Evolutionary conservation across 192 early-diverging fungal species (phyloP), one percentile per base, ranked within the genome.

Genomic region (Geosiphon pyriformis): DNA sequence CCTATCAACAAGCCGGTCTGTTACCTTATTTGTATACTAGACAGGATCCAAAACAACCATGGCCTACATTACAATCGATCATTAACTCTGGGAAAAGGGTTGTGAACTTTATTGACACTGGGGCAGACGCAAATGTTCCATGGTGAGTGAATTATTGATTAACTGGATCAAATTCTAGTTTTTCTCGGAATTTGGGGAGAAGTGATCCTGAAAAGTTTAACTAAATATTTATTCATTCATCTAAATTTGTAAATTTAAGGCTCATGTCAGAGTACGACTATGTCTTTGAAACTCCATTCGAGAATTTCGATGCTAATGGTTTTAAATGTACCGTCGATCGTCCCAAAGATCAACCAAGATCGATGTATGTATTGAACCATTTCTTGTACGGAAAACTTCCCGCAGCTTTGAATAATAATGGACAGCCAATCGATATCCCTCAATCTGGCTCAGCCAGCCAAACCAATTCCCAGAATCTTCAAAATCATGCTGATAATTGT

Each of bases 321-420:
- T 92, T 83, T 48, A 74, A 65, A 32, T 92, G 88, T 72, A 74
- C 72, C 1, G 65, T 86, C 48, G 85, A 84, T 42, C 79, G 85
- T 15, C 85, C 85, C 4, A 62, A 67, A 56, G 63, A 50, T 57
- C 62, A 72, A 33, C 46, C 60, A 65, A 71, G 68, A 12, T 72
- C 83, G 68, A 80, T 92, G 75, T 82, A 83, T 71, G 80, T 90
- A 0, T 71, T 92, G 77, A 92, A 92, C 75, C 90, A 90, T 70
- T 92, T 90, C 68, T 72, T 88, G 27, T 87, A 82, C 23, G 74
- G 76, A 25, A 73, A 65, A 8, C 32, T 85, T 30, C 65, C 56
- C 15, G 8, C 82, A 4, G 66, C 63, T 17, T 1, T 3, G 11
- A n/a, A n/a, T n/a, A 42, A 15, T 15, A 52, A 30, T 3, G 55